Conservation (phyloP, 495 filamentous ascomycete species). For the Parathielavia hyrcaniae region DNA sequence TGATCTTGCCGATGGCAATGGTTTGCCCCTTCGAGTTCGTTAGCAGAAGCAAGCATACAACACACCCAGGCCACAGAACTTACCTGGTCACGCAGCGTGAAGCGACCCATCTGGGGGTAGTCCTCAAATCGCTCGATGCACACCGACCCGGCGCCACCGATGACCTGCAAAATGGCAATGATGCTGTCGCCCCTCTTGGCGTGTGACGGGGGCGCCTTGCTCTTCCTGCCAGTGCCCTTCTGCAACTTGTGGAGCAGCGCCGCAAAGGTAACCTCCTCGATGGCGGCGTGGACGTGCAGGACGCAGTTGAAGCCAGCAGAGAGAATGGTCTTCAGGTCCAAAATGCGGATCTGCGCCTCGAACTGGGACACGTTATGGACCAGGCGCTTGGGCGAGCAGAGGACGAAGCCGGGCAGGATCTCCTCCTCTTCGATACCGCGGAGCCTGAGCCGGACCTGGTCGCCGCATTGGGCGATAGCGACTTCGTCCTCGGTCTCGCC, state of each 20-base stretch:
- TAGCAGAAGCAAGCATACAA: slow-evolving; percentile 23
- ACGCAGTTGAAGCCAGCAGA: slow-evolving; percentile 77
- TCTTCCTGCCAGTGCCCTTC: slow-evolving; percentile 90
- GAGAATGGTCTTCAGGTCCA: slow-evolving; percentile 94
- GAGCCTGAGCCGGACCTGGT: slow-evolving; percentile 88
- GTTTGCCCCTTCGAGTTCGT: slow-evolving; percentile 67
- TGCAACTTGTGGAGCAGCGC: slow-evolving; percentile 88
- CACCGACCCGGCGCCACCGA: slow-evolving; percentile 73
- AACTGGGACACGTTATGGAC: slow-evolving; percentile 87
- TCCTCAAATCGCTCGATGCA: slow-evolving; percentile 93
- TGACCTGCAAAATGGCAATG: slow-evolving; percentile 85
- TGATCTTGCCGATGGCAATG: slow-evolving; percentile 94
- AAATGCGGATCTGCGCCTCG: slow-evolving; percentile 89
- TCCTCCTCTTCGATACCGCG: slow-evolving; percentile 97
- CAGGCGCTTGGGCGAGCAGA: slow-evolving; percentile 84
- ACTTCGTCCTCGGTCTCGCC: slow-evolving; percentile 97
- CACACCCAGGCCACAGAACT: slow-evolving; percentile 15
- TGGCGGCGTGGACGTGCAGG: slow-evolving; percentile 82
- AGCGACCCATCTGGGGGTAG: slow-evolving; percentile 87
- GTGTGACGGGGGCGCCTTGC: slow-evolving; percentile 86
- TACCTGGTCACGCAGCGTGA: slow-evolving; percentile 92
- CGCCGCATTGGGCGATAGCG: slow-evolving; percentile 70
- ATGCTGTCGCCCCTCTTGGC: slow-evolving; percentile 88
- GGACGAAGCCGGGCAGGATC: slow-evolving; percentile 88
- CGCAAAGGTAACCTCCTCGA: slow-evolving; percentile 89